Base-by-base conservation (phyloP, 345 rosid genomes). In the Gossypium longicalyx region DNA sequence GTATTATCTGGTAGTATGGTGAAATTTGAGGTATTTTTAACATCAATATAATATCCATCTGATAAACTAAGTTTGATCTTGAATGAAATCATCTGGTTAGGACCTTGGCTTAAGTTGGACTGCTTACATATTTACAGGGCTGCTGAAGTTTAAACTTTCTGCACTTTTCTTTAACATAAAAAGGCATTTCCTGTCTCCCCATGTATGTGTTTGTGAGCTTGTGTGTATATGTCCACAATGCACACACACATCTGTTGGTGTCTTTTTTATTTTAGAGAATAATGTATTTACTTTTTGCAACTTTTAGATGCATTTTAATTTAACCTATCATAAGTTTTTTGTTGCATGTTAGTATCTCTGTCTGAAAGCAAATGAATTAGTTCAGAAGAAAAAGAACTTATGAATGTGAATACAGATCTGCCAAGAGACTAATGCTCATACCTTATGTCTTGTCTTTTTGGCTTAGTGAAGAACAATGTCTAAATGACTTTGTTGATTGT, bases 11-110 rank as follows among this genome's bases (percentile, higher is more conserved):
- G 85, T 80, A 86, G 87, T 47, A 54, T 85, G 1, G 85, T 85
- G 74, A 81, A 93, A 69, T 89, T 86, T 74, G 98, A 94, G 98
- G 98, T 92, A 78, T 56, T 69, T 77, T 62, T 75, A 51, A 51
- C 61, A 69, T 70, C 60, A 58, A 22, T 70, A 6, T 38, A 29
- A 48, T 25, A 72, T 72, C 58, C 25, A 44, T 68, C 7, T 63
- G 64, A 66, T 57, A 51, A 66, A 67, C 17, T 48, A 7, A 51
- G 57, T 60, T 12, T 16, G 34, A 22, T 13, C 67, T 68, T 38
- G 44, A 51, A 70, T 52, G 23, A 52, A 17, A 2, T 48, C 73
- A 53, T 34, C 47, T 52, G 11, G 61, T 70, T 17, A 29, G 11
- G 7, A 29, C 47, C 64, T 61, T 34, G 70, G 48, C 47, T 70